Percentiles rank a stretch among this genome's conserved stretches.
phyloP scores from a whole-genome alignment of 169 alveolate species.

The Blepharisma undulans region DNA sequence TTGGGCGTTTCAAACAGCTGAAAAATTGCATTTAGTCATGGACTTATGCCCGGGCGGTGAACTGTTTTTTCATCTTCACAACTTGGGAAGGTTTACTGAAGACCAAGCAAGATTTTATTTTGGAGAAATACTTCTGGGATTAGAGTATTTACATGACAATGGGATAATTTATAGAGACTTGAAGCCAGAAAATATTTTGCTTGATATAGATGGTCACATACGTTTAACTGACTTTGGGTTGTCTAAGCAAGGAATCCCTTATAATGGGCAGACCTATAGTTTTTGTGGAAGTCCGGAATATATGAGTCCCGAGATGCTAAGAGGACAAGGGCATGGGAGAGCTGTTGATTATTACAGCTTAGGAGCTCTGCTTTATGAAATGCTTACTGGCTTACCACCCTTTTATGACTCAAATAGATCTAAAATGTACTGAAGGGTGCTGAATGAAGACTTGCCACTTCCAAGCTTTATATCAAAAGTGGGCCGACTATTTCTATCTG shows the following conservation, averaged over 20 bases:
- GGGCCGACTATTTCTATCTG: conserved; percentile 41
- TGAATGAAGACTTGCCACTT: conserved; percentile 43
- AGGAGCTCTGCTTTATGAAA: conserved; percentile 69
- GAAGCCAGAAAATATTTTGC: conserved; percentile 81
- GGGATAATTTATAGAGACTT: conserved; percentile 87
- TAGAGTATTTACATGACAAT: conserved; percentile 86
- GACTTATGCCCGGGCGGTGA: conserved; percentile 93
- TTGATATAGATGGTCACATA: conserved; percentile 79
- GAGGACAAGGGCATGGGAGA: conserved; percentile 79
- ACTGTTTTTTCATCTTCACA: conserved; percentile 85
- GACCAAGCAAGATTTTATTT: conserved; percentile 86
- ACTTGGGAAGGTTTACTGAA: conserved; percentile 87
- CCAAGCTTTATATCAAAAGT: conserved; percentile 43
- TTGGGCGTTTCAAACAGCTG: conserved; percentile 77
- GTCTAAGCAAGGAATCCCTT: conserved; percentile 68
- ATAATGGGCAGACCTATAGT: conserved; percentile 65
- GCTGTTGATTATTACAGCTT: conserved; percentile 82
- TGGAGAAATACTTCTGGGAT: conserved; percentile 89
- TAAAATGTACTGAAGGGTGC: conserved; percentile 45
- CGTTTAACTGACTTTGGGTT: conserved; percentile 86
- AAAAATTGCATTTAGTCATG: conserved; percentile 65
- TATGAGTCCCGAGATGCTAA: conserved; percentile 87
- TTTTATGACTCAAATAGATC: conserved; percentile 49
- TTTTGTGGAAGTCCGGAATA: conserved; percentile 89
- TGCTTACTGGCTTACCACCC: conserved; percentile 66